Evolutionary conservation across 208 protist genomes (phyloP).

Genomic region (Crithidia sp.): DNA sequence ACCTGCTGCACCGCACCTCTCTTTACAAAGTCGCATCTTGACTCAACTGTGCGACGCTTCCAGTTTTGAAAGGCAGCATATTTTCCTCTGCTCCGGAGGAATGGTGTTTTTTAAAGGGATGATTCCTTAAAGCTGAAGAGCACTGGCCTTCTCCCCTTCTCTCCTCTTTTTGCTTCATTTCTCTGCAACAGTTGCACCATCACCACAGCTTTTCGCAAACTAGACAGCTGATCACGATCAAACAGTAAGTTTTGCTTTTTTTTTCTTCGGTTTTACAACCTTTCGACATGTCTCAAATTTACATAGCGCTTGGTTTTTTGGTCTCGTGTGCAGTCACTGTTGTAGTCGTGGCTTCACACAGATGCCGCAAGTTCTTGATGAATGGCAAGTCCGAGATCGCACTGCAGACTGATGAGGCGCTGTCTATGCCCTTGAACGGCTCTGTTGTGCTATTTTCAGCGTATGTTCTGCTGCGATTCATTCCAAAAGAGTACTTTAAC

Average conservation of each 20-base stretch:
- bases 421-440: constrained; percentile 77
- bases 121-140: too few species aligned
- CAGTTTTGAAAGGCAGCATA: too few species aligned
- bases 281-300: constrained; percentile 46
- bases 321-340: constrained; percentile 47
- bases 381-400: constrained; percentile 34
- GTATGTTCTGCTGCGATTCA: constrained; percentile 80
- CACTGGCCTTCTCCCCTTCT: too few species aligned
- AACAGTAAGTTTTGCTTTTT: neutral
- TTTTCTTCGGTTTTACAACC: constrained; percentile 1
- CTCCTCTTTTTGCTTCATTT: too few species aligned
- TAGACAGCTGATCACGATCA: too few species aligned
- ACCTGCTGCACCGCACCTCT: too few species aligned
- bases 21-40: too few species aligned
- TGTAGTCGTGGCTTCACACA: constrained; percentile 45
- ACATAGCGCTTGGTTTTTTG: constrained; percentile 59
- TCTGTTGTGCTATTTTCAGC: constrained; percentile 79
- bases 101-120: too few species aligned
- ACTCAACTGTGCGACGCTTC: too few species aligned
- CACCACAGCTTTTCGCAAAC: too few species aligned
- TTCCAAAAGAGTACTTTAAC: constrained; percentile 83
- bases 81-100: too few species aligned
- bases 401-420: constrained; percentile 61
- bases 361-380: constrained; percentile 49
- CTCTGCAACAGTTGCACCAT: too few species aligned